Conservation (phyloP, 352 stramenopile species). For the Elongisporangium undulatum region DNA sequence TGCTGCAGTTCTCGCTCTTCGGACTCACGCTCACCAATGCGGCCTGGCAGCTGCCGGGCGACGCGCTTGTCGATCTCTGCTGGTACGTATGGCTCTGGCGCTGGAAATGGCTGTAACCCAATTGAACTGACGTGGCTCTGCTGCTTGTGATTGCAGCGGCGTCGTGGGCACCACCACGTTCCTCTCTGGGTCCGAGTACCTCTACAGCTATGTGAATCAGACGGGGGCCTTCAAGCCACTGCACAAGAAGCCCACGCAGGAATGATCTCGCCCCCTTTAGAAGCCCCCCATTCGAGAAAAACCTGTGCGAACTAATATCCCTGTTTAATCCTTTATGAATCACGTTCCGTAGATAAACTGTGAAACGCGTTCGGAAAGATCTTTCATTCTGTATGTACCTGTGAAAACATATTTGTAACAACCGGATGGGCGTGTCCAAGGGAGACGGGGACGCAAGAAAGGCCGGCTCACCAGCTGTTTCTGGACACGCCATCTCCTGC, state of each 20-base stretch:
- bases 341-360: not conserved
- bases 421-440: not conserved
- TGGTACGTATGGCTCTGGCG: slow-evolving; percentile 44
- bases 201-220: slow-evolving; percentile 69
- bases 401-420: not conserved
- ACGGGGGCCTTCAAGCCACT: slow-evolving; percentile 64
- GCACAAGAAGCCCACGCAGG: slow-evolving; percentile 14
- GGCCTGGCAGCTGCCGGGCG: slow-evolving; percentile 58
- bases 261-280: not conserved
- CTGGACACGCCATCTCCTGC: not conserved
- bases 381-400: not conserved
- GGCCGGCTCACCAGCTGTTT: not conserved
- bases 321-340: not conserved
- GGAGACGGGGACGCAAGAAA: not conserved
- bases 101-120: not conserved
- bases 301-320: not conserved
- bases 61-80: slow-evolving; percentile 45
- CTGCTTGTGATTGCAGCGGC: slow-evolving; percentile 24
- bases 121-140: slow-evolving; percentile 3
- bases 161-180: slow-evolving; percentile 71
- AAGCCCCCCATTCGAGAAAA: not conserved
- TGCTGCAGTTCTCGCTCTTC: slow-evolving; percentile 71
- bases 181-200: slow-evolving; percentile 70
- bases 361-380: not conserved
- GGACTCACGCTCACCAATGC: slow-evolving; percentile 70